These are phyloP conservation scores for Pythium rhizo-oryzae DNA, from an alignment of 352 stramenopile species.

Conservation along the genomic window DNA sequence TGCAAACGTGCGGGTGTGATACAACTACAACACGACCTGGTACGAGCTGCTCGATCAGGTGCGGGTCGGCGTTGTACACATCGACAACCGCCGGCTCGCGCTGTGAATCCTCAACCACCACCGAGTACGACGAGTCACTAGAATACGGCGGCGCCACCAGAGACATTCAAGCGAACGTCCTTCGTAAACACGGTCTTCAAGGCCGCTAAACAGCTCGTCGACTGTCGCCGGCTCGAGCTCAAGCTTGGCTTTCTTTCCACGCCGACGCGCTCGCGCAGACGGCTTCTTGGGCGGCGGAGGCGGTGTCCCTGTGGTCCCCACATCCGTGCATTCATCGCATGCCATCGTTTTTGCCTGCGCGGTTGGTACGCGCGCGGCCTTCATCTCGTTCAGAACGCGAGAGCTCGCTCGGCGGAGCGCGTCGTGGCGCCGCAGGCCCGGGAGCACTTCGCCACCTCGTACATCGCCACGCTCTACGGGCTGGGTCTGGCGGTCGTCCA, in stretches of 20 bases:
- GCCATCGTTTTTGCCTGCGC: too few species aligned
- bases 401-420: not conserved
- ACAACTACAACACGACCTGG: not conserved
- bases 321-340: too few species aligned
- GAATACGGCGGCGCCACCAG: conserved; percentile 1
- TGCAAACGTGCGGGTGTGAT: conserved; percentile 1
- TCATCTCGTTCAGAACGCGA: not conserved
- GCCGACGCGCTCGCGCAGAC: too few species aligned
- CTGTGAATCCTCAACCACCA: conserved; percentile 15
- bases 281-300: too few species aligned
- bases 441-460: conserved; percentile 2
- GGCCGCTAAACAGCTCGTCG: conserved; percentile 7
- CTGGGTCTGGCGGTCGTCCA: too few species aligned
- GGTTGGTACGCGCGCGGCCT: too few species aligned
- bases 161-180: conserved; percentile 8
- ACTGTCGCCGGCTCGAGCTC: not conserved
- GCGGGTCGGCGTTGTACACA: not conserved
- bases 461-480: not conserved
- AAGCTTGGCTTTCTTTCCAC: too few species aligned
- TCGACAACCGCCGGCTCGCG: conserved; percentile 8
- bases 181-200: conserved; percentile 5
- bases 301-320: too few species aligned
- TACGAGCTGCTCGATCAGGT: not conserved
- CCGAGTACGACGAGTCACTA: not conserved
- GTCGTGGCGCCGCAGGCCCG: not conserved